Conservation (phyloP, 345 rosid species). For the Bruguiera sexangula region DNA sequence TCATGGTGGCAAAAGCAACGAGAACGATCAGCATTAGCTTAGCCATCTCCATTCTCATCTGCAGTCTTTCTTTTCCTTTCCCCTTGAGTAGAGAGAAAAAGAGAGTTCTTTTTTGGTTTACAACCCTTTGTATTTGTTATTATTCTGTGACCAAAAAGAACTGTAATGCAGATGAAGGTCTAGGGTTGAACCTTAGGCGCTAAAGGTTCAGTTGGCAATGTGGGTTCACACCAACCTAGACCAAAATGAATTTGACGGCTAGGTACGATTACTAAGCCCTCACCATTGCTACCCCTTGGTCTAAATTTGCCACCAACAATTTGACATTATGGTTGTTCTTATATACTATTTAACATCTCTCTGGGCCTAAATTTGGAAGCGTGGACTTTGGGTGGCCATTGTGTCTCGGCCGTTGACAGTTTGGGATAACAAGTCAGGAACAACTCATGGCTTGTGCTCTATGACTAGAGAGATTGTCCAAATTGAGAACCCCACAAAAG, state of each 20-base stretch:
- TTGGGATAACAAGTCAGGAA: background rate
- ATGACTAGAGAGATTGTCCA: background rate
- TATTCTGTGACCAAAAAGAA: background rate
- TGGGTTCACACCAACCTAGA: background rate
- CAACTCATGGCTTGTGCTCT: background rate
- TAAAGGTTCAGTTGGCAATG: background rate
- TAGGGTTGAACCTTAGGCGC: background rate
- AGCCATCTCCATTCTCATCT: background rate
- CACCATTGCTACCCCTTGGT: background rate
- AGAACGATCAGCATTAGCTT: constrained; percentile 1
- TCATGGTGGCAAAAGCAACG: constrained; percentile 7
- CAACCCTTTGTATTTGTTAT: background rate
- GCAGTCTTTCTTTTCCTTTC: background rate
- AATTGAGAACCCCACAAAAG: background rate
- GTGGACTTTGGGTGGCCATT: background rate
- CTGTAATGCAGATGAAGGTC: background rate
- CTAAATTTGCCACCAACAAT: background rate
- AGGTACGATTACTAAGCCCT: background rate
- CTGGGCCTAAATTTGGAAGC: background rate
- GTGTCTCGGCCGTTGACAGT: background rate
- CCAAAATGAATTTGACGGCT: background rate
- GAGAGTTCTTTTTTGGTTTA: background rate
- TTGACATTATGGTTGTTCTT: background rate
- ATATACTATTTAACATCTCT: background rate
- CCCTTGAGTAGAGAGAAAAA: background rate